phyloP scores from a whole-genome alignment of 2,329 filamentous ascomycete species.

The Lecanicillium sp. region DNA sequence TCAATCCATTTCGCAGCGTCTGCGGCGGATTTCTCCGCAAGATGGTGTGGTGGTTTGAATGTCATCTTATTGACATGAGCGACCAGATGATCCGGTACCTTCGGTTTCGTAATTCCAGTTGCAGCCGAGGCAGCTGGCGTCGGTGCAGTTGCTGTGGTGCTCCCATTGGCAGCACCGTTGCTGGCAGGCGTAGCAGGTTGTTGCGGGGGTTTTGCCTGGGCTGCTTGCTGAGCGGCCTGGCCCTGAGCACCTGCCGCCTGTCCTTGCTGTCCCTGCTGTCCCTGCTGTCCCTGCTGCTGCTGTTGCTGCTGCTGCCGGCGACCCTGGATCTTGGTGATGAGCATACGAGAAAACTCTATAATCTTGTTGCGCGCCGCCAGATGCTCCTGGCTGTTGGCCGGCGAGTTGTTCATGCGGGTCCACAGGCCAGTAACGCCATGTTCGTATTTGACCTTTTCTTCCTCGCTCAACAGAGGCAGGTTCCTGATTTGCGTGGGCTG shows the following conservation, averaged over 20 bases:
- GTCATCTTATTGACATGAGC: conserved; percentile 43
- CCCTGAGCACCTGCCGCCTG: conserved; percentile 19
- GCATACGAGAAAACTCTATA: conserved; percentile 53
- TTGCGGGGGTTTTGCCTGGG: conserved; percentile 9
- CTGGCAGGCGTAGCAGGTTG: neutral
- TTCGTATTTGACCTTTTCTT: conserved; percentile 56
- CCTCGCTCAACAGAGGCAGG: conserved; percentile 43
- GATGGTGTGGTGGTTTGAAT: conserved; percentile 38
- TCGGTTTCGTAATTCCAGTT: conserved; percentile 20
- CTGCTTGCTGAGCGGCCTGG: conserved; percentile 19
- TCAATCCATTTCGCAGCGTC: conserved; percentile 44
- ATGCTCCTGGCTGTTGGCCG: conserved; percentile 43
- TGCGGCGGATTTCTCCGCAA: conserved; percentile 35
- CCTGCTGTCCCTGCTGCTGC: conserved; percentile 18
- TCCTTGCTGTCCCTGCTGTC: conserved; percentile 14
- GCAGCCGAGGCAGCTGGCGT: conserved; percentile 11
- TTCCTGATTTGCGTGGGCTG: conserved; percentile 46
- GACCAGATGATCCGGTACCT: conserved; percentile 39
- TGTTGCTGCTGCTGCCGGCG: conserved; percentile 31
- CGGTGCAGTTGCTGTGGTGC: conserved; percentile 13
- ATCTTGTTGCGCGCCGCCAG: conserved; percentile 51
- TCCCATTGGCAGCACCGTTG: neutral
- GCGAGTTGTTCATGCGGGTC: conserved; percentile 43
- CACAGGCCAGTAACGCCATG: conserved; percentile 49
- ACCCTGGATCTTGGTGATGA: conserved; percentile 45